A percentile compares a stretch with the other conserved stretches of the same genome.
Conservation (phyloP, 78 protist species). For the Pigoraptor vietnamica region DNA sequence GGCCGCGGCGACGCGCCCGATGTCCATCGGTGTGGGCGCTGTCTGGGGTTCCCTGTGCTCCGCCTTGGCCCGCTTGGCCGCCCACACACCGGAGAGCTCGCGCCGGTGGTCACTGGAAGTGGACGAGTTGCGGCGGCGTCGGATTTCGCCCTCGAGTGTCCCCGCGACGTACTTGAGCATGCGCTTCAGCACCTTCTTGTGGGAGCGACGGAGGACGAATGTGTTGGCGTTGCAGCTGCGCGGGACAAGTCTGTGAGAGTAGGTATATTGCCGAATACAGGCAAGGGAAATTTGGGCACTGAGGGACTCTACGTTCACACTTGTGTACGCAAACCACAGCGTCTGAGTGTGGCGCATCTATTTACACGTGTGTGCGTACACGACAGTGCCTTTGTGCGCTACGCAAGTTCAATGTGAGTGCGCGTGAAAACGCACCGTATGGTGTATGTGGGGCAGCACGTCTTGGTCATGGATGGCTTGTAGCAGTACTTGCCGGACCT, state of each 20-base stretch:
- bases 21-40: too few species aligned
- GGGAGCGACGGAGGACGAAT: neutral
- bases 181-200: neutral
- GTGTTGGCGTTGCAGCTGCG: neutral
- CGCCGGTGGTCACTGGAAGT: too few species aligned
- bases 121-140: neutral
- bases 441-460: conserved; percentile 60
- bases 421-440: conserved; percentile 39
- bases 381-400: too few species aligned
- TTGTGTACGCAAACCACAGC: too few species aligned
- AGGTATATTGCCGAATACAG: neutral
- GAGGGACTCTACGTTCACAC: too few species aligned
- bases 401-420: too few species aligned
- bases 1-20: too few species aligned
- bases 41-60: too few species aligned
- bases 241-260: neutral
- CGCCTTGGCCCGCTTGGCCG: too few species aligned
- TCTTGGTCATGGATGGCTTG: conserved; percentile 24
- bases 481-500: conserved; percentile 48
- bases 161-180: neutral
- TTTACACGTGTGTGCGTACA: too few species aligned
- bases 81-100: too few species aligned
- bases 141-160: neutral
- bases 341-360: too few species aligned
- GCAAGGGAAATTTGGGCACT: neutral